Conservation (phyloP, 1,139 yeast genomes). For the Schwanniomyces etchellsii region DNA sequence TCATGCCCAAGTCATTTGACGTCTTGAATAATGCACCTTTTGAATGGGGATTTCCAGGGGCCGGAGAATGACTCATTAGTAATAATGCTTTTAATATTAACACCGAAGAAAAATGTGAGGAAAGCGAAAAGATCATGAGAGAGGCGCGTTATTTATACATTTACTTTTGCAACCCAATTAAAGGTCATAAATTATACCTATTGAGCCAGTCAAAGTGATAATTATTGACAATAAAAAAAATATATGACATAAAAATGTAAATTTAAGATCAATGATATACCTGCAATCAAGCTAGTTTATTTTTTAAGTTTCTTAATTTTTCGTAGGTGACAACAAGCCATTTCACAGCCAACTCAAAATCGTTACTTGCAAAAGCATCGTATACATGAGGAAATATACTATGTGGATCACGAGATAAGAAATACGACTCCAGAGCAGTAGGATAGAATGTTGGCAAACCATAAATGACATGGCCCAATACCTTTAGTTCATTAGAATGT, state of each 20-base stretch:
- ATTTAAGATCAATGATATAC: too few relatives aligned
- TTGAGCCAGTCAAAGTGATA: too few relatives aligned
- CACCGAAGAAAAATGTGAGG: not conserved
- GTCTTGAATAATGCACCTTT: too few relatives aligned
- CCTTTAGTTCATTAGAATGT: slow-evolving; percentile 8
- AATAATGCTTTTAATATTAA: too few relatives aligned
- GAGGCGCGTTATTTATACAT: too few relatives aligned
- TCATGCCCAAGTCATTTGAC: slow-evolving; percentile 10
- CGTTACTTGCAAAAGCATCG: slow-evolving; percentile 16
- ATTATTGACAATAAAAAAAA: too few relatives aligned
- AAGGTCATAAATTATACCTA: too few relatives aligned
- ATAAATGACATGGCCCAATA: slow-evolving; percentile 21
- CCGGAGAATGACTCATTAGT: slow-evolving; percentile 2
- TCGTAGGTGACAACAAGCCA: slow-evolving; percentile 26
- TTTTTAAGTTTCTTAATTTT: slow-evolving; percentile 13
- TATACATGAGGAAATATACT: slow-evolving; percentile 22
- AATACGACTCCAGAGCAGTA: slow-evolving; percentile 6
- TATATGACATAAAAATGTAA: too few relatives aligned
- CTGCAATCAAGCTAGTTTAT: slow-evolving; percentile 10
- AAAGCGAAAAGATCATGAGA: not conserved
- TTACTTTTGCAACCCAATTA: too few relatives aligned
- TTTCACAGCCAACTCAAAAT: slow-evolving; percentile 22
- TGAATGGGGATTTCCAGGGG: too few relatives aligned
- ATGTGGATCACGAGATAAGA: slow-evolving; percentile 8
- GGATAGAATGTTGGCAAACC: slow-evolving; percentile 14